Evolutionary conservation across 2,329 filamentous ascomycete species (phyloP).

Genomic region (Lizonia empirigonia): DNA sequence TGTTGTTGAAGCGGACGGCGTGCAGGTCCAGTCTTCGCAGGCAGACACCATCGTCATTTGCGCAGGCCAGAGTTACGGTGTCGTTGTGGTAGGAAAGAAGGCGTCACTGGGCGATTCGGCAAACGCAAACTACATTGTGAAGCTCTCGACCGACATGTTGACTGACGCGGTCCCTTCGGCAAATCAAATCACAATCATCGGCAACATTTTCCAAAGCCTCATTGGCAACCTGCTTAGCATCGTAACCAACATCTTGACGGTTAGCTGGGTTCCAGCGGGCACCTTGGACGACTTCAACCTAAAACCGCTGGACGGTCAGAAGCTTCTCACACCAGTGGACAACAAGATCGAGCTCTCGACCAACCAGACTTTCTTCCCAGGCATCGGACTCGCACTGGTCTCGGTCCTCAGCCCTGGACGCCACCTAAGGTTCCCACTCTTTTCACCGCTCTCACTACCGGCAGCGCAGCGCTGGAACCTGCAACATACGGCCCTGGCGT

Average conservation of each 20-base stretch:
- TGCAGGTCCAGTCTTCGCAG: constrained; percentile 6
- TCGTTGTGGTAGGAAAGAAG: constrained; percentile 25
- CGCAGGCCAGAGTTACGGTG: constrained; percentile 28
- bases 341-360: constrained; percentile 63
- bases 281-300: constrained; percentile 74
- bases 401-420: constrained; percentile 71
- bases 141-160: constrained; percentile 61
- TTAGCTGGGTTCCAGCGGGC: constrained; percentile 59
- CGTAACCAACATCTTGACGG: constrained; percentile 57
- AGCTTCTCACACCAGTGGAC: constrained; percentile 64
- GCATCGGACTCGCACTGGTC: constrained; percentile 59
- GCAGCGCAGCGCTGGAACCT: constrained; percentile 49
- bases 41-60: constrained; percentile 14
- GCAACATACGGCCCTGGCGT: constrained; percentile 29
- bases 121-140: constrained; percentile 62
- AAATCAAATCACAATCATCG: constrained; percentile 22
- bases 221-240: constrained; percentile 46
- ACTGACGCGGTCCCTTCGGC: constrained; percentile 29
- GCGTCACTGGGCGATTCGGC: constrained; percentile 29
- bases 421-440: constrained; percentile 76
- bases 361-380: constrained; percentile 66
- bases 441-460: constrained; percentile 71
- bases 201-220: constrained; percentile 24
- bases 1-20: constrained; percentile 46
- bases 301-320: constrained; percentile 68